A percentile compares a stretch with the other conserved stretches of the same genome.
Evolutionary conservation across 164 flowering plant species (phyloP).

Genomic region (Cinnamomum chago): DNA sequence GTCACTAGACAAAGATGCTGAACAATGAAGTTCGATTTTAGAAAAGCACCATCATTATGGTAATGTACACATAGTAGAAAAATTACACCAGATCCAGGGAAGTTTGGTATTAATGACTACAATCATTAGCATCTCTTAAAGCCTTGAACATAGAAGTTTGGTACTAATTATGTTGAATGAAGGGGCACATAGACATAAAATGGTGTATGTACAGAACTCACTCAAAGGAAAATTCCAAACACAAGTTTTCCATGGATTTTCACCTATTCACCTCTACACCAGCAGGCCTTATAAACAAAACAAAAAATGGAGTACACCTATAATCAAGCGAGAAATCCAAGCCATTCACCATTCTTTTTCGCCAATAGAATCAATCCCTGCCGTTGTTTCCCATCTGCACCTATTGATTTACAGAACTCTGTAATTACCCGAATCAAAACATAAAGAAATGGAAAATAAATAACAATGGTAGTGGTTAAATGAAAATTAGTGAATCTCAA

Average conservation of each 20-base stretch:
- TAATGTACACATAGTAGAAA: not conserved
- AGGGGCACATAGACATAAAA: no score
- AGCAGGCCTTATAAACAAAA: no score
- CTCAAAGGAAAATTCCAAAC: no score
- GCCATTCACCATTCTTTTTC: constrained; percentile 90
- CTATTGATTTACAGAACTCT: constrained; percentile 89
- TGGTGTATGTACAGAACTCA: no score
- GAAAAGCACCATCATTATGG: not conserved
- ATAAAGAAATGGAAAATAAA: not conserved
- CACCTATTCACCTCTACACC: no score
- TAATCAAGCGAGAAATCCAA: constrained; percentile 79
- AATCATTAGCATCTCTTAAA: no score
- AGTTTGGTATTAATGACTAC: not conserved
- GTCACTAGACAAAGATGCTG: not conserved
- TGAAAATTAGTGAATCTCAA: not conserved
- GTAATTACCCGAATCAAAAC: constrained; percentile 54
- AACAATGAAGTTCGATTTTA: not conserved
- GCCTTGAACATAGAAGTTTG: no score
- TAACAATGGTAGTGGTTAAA: no score
- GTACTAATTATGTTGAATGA: no score
- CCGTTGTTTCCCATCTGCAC: constrained; percentile 89
- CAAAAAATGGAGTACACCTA: not conserved
- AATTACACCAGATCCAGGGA: no score
- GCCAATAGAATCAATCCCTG: constrained; percentile 90
- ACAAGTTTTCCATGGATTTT: no score